Base-by-base conservation (phyloP, 73 alveolate species). In the Tetrahymena thermophila region DNA sequence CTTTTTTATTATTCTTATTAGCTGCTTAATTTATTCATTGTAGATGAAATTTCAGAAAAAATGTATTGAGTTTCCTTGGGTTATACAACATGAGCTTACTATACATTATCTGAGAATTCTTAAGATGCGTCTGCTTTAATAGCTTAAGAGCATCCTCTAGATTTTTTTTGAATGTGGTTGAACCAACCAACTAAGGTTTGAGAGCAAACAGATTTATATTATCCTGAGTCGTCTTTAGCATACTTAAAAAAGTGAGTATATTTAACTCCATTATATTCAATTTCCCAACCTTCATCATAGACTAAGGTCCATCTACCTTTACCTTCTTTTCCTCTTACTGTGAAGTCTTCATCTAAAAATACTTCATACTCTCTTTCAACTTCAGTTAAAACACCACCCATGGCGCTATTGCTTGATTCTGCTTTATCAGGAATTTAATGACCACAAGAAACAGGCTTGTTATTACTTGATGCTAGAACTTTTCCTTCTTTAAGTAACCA, bases 241-340 rank as follows among this genome's bases (percentile, higher is more conserved):
- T 95, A 95, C 84, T 95, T 95, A n/a, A 94, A 95, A 85, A 95
- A 95, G 31, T 94, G 95, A 95, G 94, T 85, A 35, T 94, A 95
- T 57, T 95, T 95, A 93, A 43, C 57, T n/a, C 94, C 94, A 34
- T 43, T 89, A 15, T 85, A 43, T 34, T 95, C 94, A 42, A 95
- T 94, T 25, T 95, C 97, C 44, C 93, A 95, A 5, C 97, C 97
- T 89, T 95, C 97, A 85, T 95, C 97, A 95, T 95, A 95, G 0
- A 95, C 95, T 95, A 95, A 85, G 15, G 96, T 95, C 97, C 97
- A 95, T 93, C 55, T 95, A 25, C 97, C 97, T 4, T 17, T 71
- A 28, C 89, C 89, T 23, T 71, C 35, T 71, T n/a, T 71, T 5
- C 89, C 89, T 71, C 37, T 71, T 19, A 71, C 89, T 23, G 37